Evolutionary conservation across 805 yeast species (phyloP).

Genomic region (Zygoascus biomembranicola): DNA sequence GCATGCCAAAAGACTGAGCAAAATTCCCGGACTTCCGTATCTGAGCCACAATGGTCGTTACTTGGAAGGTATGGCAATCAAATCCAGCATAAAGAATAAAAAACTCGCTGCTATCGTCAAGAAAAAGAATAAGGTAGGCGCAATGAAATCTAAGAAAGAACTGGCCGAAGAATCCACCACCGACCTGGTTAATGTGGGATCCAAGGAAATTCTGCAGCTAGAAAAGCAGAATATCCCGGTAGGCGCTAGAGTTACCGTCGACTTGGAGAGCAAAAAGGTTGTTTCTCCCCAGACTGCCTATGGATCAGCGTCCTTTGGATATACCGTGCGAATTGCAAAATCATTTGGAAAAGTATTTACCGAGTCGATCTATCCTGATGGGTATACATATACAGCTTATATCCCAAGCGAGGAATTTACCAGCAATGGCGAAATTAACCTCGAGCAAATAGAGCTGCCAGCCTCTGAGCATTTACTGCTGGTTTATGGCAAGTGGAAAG

Average conservation of each 20-base stretch:
- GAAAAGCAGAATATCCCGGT: constrained; percentile 52
- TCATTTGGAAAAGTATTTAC: constrained; percentile 60
- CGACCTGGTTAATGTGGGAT: constrained; percentile 71
- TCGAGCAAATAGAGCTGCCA: constrained; percentile 4
- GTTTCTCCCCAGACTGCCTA: constrained; percentile 70
- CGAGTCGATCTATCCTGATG: constrained; percentile 53
- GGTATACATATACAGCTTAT: constrained; percentile 61
- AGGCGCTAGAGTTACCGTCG: constrained; percentile 75
- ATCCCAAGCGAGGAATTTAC: constrained; percentile 58
- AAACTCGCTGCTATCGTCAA: constrained; percentile 16
- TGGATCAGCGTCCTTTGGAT: constrained; percentile 37
- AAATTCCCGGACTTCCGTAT: constrained; percentile 65
- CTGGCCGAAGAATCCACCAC: constrained; percentile 50
- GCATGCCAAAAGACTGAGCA: constrained; percentile 63
- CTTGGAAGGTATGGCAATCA: constrained; percentile 58
- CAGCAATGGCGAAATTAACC: constrained; percentile 17
- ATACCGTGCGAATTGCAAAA: constrained; percentile 60
- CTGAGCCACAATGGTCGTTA: constrained; percentile 43
- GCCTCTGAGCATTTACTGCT: constrained; percentile 35
- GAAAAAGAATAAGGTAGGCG: constrained; percentile 21
- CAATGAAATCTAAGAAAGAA: constrained; percentile 40
- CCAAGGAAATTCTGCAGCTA: constrained; percentile 48
- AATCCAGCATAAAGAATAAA: constrained; percentile 11
- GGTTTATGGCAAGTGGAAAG: constrained; percentile 56
- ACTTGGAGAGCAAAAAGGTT: constrained; percentile 48